Evolutionary conservation across 305 asterid genomes (phyloP).

Genomic region (Fraxinus greggii): DNA sequence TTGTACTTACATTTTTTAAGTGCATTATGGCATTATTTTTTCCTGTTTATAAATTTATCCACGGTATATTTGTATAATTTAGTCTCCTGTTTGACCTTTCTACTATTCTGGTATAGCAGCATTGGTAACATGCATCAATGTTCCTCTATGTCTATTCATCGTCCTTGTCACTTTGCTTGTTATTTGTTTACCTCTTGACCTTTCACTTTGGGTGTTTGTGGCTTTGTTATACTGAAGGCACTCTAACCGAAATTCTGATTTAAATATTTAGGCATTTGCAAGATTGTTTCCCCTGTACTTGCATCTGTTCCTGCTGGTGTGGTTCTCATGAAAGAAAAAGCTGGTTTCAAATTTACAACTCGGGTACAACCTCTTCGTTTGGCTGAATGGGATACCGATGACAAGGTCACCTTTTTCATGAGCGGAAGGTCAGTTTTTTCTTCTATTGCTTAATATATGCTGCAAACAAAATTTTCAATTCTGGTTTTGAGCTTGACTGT

Average conservation of each 20-base stretch:
- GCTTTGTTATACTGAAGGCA: slow-evolving; percentile 18
- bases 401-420: slow-evolving; percentile 90
- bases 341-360: slow-evolving; percentile 88
- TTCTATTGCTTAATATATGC: background rate
- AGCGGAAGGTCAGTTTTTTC: slow-evolving; percentile 74
- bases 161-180: slow-evolving; percentile 5
- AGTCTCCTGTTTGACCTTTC: slow-evolving; percentile 9
- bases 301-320: slow-evolving; percentile 96
- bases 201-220: background rate
- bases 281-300: slow-evolving; percentile 85
- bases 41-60: background rate
- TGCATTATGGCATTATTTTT: slow-evolving; percentile 6
- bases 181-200: background rate
- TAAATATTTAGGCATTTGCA: slow-evolving; percentile 73
- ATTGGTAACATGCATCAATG: slow-evolving; percentile 10
- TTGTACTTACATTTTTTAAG: background rate
- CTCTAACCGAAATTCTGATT: slow-evolving; percentile 12
- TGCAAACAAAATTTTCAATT: slow-evolving; percentile 1
- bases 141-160: slow-evolving; percentile 5
- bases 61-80: background rate
- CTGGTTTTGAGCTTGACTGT: slow-evolving; percentile 29
- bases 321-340: slow-evolving; percentile 81
- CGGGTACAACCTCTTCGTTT: slow-evolving; percentile 98
- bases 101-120: slow-evolving; percentile 7
- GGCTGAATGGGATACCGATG: slow-evolving; percentile 90